Evolutionary conservation across 163 green algal genomes (phyloP), one percentile per base, ranked within the genome.

Genomic region (Chlorella variabilis): DNA sequence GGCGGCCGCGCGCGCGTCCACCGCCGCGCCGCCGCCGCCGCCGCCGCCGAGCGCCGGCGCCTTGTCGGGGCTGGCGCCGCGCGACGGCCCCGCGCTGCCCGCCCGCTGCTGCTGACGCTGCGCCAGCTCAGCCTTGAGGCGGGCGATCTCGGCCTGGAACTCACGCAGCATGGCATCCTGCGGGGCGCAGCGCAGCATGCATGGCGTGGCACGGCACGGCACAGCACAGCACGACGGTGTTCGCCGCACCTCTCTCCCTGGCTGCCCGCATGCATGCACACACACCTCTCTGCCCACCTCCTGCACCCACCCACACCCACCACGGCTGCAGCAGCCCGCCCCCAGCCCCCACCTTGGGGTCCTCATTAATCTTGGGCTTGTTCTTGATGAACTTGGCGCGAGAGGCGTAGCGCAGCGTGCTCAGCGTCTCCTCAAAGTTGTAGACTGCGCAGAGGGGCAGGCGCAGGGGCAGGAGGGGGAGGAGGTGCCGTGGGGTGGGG

Each of bases 361-460:
- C 85, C 41, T 87, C 81, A 66, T 89, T 89, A 8, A 87, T 59
- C 5, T 54, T 42, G 0, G 85, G 71, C 45, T 77, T 65, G 76
- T 76, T 83, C 48, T 75, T 77, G 23, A 89, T 85, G 41, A 79
- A 78, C 70, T 89, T 89, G 51, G 96, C 96, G 36, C 96, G 87
- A 49, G 86, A 92, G 0, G 96, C 95, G 88, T 98, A 99, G 62
- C 91, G 90, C 80, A 99, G 93, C 41, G 97, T 99, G 86, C 87
- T 79, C 93, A 96, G 90, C 61, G 91, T 97, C 89, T 99, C 97
- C 51, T 99, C 97, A 45, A 93, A 84, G 86, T 98, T 97, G 73
- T 93, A 88, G 81, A 97, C 93, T 9, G 93, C 93, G 11, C 39
- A 97, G 92, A 18, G 86, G 59, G 98, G 92, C 94, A 82, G 89